Conservation (phyloP, 192 early-diverging fungal genomes). For the Rhizoclosmatium sp. region DNA sequence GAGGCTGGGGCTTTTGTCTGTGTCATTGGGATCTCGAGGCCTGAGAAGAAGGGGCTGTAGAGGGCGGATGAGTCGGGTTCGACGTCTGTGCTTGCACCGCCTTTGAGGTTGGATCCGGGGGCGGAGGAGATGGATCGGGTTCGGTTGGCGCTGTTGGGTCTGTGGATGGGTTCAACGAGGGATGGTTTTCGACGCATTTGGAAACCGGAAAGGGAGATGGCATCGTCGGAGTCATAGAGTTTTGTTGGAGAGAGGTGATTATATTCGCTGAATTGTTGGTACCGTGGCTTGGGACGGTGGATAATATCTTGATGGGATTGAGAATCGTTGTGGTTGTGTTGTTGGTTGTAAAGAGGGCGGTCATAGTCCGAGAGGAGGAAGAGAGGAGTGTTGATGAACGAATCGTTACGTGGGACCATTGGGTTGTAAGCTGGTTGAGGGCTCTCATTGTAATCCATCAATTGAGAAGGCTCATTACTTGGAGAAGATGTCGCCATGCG, state of each 20-base stretch:
- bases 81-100: not conserved
- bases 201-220: not conserved
- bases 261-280: not conserved
- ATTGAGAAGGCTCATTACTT: not conserved
- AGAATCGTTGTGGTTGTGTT: not conserved
- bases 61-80: not conserved
- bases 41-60: constrained; percentile 25
- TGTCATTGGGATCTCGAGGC: constrained; percentile 20
- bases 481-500: not conserved
- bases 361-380: not conserved
- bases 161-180: constrained; percentile 14
- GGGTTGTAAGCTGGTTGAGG: no score
- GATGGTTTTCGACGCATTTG: not conserved
- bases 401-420: not conserved
- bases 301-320: not conserved
- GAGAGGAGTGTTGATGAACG: not conserved
- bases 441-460: not conserved
- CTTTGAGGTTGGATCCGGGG: constrained; percentile 11
- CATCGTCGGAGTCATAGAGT: not conserved
- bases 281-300: not conserved
- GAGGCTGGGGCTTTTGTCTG: not conserved
- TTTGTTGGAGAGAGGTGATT: not conserved
- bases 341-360: not conserved
- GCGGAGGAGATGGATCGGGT: not conserved
- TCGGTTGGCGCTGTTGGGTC: constrained; percentile 1